Conservation (phyloP, 2,329 filamentous ascomycete genomes). For the Parastagonospora avenae region DNA sequence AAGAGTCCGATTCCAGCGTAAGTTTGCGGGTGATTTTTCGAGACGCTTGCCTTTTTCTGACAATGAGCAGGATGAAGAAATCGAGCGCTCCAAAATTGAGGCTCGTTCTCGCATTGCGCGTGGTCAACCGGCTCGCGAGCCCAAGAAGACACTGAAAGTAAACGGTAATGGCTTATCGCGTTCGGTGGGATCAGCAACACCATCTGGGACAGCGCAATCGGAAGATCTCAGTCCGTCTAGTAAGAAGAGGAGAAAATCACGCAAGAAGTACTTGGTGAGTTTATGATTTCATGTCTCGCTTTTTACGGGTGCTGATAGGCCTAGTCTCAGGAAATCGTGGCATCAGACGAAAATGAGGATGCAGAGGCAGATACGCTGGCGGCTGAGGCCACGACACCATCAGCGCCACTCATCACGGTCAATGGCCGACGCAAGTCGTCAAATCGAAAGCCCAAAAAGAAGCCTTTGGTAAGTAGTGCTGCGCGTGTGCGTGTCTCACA, state of each 20-base stretch:
- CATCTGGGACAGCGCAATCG: constrained; percentile 18
- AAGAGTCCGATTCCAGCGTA: constrained; percentile 37
- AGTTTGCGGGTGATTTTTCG: constrained; percentile 9
- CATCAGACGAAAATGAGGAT: constrained; percentile 34
- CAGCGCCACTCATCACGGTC: constrained; percentile 14
- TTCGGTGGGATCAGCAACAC: constrained; percentile 18
- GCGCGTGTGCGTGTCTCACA: background rate
- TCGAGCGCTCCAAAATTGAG: constrained; percentile 16
- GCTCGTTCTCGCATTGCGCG: constrained; percentile 24
- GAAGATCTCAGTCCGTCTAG: constrained; percentile 26
- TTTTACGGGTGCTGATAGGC: constrained; percentile 12
- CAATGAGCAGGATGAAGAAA: constrained; percentile 32
- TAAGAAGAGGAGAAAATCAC: constrained; percentile 36
- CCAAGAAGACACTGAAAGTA: constrained; percentile 31
- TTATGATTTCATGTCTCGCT: background rate
- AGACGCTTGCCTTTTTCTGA: constrained; percentile 17
- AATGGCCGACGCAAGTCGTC: constrained; percentile 33
- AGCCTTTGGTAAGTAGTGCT: constrained; percentile 31
- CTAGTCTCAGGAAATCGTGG: constrained; percentile 39
- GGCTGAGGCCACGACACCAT: constrained; percentile 13
- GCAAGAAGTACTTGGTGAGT: constrained; percentile 37
- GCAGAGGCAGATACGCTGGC: constrained; percentile 9
- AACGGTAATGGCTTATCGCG: constrained; percentile 30
- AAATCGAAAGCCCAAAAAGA: constrained; percentile 34
- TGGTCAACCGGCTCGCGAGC: constrained; percentile 24